These are phyloP conservation scores for Colletotrichum chlorophyti DNA, from an alignment of 2,329 filamentous ascomycete species.

Conservation along the genomic window DNA sequence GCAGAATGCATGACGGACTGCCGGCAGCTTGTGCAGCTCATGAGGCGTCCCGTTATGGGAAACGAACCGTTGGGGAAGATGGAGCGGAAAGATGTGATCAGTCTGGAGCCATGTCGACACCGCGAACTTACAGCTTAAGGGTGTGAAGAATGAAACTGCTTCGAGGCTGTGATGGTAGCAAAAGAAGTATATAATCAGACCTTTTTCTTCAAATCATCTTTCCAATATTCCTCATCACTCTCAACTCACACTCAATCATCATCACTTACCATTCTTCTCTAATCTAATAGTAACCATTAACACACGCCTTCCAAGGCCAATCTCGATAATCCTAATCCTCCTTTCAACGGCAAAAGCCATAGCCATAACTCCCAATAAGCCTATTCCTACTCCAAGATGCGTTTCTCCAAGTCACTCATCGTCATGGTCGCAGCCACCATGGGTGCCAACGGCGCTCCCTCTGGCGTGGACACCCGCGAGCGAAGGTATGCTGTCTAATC, in stretches of 20 bases:
- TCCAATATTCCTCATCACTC: too few relatives aligned
- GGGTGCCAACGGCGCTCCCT: conserved; percentile 22
- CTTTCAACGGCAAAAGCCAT: background rate
- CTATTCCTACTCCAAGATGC: conserved; percentile 8
- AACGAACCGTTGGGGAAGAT: conserved; percentile 10
- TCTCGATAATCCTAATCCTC: background rate
- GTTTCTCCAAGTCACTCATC: conserved; percentile 24
- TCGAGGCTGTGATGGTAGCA: too few relatives aligned
- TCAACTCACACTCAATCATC: conserved; percentile 1
- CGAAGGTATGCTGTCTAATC: conserved; percentile 2
- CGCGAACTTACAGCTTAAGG: background rate
- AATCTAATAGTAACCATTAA: background rate
- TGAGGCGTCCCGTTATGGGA: background rate
- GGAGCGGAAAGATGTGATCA: background rate
- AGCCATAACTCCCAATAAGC: too few relatives aligned
- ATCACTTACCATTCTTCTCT: background rate
- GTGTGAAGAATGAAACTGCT: background rate
- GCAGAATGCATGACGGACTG: conserved; percentile 20
- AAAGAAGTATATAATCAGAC: background rate
- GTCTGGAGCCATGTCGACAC: background rate
- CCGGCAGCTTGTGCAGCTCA: background rate
- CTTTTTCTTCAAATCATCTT: background rate
- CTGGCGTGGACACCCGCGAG: conserved; percentile 7
- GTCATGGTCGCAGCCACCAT: conserved; percentile 25
- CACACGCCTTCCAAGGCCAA: background rate